Base-by-base conservation (phyloP, 78 protist species). In the Chrysochromulina parva region DNA sequence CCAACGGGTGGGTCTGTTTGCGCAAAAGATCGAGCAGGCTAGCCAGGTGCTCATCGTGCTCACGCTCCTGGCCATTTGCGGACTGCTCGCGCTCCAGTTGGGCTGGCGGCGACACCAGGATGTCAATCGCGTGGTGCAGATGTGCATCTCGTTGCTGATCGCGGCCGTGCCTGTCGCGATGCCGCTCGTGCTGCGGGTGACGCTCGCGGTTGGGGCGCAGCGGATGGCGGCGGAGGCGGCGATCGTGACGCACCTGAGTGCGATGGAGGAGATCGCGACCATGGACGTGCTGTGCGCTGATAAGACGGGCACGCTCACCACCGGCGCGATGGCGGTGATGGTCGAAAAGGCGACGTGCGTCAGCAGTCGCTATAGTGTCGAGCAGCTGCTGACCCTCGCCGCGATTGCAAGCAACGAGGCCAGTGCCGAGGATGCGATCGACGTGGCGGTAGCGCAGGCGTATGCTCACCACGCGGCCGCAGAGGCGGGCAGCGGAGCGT, bases 121-220 rank as follows among this genome's bases (percentile, higher is more conserved):
- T 53, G 85, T 47, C 55, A 6, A 10, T 78, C 62, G 53, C 5
- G 85, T 53, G 55, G 26, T 62, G 26, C 26, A 78, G 85, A 48
- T 52, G 85, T 78, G 20, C 20, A 9, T 48, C 55, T 78, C 48
- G 26, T 48, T 89, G 48, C 22, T 52, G 22, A 10, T 71, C 53
- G 52, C 59, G 26, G 0, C 85, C 20, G 89, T 93, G 14, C 97
- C 97, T 55, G 93, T 95, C 66, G 98, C 97, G 60, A 89, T 97
- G 94, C 97, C 97, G 6, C 94, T 96, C 17, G 98, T 97, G 16
- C 90, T 95, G 22, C 92, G 95, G 19, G 97, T 95, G 10, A 96
- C 97, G 6, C 90, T 97, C 95, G 98, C 98, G 6, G 55, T 96
- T 13, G 98, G 98, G 58, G 97, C 98, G 26, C 80, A 62, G 22